Evolutionary conservation across 768 basidiomycete species (phyloP), one percentile per base, ranked within the genome.

Genomic region (Suillus bovinus): DNA sequence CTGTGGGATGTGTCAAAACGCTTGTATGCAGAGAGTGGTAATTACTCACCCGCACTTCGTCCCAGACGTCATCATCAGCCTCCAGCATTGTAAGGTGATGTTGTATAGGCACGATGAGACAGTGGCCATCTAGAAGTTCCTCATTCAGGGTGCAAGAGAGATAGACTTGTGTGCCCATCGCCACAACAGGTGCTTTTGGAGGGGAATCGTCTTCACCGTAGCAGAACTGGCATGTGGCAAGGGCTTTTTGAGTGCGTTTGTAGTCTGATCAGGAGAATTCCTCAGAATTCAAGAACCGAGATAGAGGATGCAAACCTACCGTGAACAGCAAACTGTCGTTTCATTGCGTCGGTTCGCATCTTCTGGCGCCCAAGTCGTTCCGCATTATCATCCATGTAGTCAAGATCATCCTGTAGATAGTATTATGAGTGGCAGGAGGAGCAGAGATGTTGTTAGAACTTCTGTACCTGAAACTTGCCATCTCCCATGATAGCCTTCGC

Each of bases 51-150:
- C 84, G 84, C 62, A 94, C 88, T 84, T 99, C 96, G 64, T 99
- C 96, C 96, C 96, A 99, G 27, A 96, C 90, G 69, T 99, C 96
- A 65, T 99, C 95, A 66, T 99, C 96, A 33, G 87, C 91, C 74
- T 99, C 96, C 4, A 99, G 80, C 82, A 89, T 92, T 49, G 86
- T 88, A 52, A 99, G 75, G 73, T 95, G 89, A 72, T 99, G 97
- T 66, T 98, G 93, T 16, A 97, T 90, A 6, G 97, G 97, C 7
- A 98, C 93, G 66, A 99, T 99, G 31, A 95, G 79, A 70, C 94
- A 96, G 71, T 99, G 97, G 0, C 96, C 96, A 2, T 86, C 81
- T 0, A 94, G 84, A n/a, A 99, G 81, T 70, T 96, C 95, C 69
- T 99, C 94, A 33, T 81, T 86, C 24, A 85, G 74, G 6, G 96